Conservation (phyloP, 257 asterid genomes). For the Apocynum venetum region DNA sequence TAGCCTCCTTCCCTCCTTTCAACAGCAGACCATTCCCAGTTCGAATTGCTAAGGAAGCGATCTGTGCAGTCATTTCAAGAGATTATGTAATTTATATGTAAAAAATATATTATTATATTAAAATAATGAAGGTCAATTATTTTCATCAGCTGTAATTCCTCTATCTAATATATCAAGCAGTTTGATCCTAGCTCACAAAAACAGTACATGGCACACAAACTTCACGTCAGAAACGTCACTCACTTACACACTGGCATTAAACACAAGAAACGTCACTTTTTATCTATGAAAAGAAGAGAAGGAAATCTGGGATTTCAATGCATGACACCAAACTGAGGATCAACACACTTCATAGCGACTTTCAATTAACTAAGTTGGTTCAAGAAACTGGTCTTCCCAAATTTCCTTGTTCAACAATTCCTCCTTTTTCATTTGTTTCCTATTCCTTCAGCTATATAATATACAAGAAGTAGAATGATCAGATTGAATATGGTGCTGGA, state of each 20-base stretch:
- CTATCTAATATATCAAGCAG: neutral
- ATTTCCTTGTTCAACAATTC: neutral
- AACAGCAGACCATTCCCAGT: slow-evolving; percentile 83
- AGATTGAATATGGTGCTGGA: neutral
- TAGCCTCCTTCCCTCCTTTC: slow-evolving; percentile 91
- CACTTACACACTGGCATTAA: neutral
- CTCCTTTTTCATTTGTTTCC: neutral
- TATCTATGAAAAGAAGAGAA: neutral
- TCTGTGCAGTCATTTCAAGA: slow-evolving; percentile 36
- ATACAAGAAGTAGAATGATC: neutral
- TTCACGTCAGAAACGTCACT: neutral
- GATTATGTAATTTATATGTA: slow-evolving; percentile 5
- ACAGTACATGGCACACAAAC: neutral
- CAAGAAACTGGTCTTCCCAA: neutral
- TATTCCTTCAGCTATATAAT: too few species aligned
- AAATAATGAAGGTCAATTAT: neutral
- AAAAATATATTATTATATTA: neutral
- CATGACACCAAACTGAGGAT: neutral
- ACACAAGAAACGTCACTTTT: neutral
- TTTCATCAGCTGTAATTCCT: neutral
- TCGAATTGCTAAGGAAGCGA: slow-evolving; percentile 76
- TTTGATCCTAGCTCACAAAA: neutral
- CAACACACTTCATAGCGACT: neutral
- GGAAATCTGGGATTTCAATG: neutral
- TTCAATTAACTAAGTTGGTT: neutral